Base-by-base conservation (phyloP, 768 basidiomycete species). In the Suillus alpinus region DNA sequence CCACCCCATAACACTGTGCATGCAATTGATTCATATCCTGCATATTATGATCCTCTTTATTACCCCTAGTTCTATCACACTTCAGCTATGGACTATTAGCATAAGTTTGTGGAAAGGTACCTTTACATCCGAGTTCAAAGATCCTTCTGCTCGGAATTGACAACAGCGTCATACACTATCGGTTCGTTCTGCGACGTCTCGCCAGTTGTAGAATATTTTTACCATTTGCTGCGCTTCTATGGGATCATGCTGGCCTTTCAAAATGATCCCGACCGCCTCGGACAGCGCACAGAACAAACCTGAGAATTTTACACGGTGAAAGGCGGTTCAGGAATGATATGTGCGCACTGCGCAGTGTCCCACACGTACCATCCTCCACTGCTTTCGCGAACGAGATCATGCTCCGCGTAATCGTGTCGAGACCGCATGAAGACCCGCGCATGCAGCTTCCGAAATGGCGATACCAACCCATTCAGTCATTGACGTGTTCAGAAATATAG, bases 381-480 rank as follows among this genome's bases (percentile, higher is more conserved):
- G 96, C 94, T 59, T 87, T 85, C 0, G 95, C 94, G 68, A 98
- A 97, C 55, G 92, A 93, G 61, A 98, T 94, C 91, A 98, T 92
- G 66, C 92, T 0, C 97, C 97, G 0, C 97, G 97, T 0, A 98
- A 96, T 47, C 87, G 86, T 0, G 97, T 98, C 44, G 89, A 89
- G 53, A 98, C 96, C 55, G 98, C 90, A 69, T 96, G 95, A 16
- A 98, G 80, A 1, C 97, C 96, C 0, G 94, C 87, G 65, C 92
- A 95, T 0, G 97, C 97, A 0, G 96, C 97, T 77, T 99, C 97
- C 46, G 98, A 83, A 64, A 96, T 95, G n/a, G 91, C 92, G 65
- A 96, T 98, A 0, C 97, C 96, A 66, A 98, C 98, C 0, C 97
- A 85, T 72, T 98, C 97, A 1, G 96, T 98, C 29, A 98, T 81